Evolutionary conservation across 208 protist genomes (phyloP).

Genomic region (Leishmania aethiopica): DNA sequence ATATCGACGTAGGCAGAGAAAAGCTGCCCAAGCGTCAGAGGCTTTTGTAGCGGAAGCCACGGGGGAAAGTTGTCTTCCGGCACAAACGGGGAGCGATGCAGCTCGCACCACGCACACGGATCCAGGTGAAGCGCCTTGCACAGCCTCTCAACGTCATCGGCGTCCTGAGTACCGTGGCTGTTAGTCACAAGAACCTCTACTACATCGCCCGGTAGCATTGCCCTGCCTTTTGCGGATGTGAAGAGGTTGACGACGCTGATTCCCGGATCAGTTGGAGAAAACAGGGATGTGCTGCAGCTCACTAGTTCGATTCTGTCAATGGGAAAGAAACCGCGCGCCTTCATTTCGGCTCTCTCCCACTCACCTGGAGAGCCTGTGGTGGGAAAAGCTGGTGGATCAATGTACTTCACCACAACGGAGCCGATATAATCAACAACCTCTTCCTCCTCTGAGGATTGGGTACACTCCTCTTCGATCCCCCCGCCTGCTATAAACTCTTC

Average conservation of each 20-base stretch:
- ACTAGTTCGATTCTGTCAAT: constrained; percentile 21
- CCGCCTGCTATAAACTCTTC: constrained; percentile 33
- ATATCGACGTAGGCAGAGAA: constrained; percentile 84
- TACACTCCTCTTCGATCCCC: constrained; percentile 20
- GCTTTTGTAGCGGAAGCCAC: constrained; percentile 71
- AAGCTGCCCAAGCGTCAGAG: constrained; percentile 67
- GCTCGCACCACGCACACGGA: constrained; percentile 58
- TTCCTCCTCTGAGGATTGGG: constrained; percentile 27
- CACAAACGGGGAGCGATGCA: constrained; percentile 83
- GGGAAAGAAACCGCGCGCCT: constrained; percentile 13
- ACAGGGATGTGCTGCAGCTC: constrained; percentile 11
- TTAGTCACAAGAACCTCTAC: constrained; percentile 84
- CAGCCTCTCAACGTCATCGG: constrained; percentile 58
- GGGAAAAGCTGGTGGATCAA: not conserved
- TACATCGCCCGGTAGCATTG: constrained; percentile 61
- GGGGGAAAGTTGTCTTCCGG: constrained; percentile 75
- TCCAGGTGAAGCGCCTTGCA: constrained; percentile 57
- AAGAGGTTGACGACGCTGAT: constrained; percentile 36
- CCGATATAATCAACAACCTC: constrained; percentile 59
- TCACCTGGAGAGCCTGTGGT: not conserved
- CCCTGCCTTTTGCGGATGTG: constrained; percentile 2
- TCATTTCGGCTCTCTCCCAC: constrained; percentile 23
- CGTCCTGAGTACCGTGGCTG: constrained; percentile 8
- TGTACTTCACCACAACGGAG: constrained; percentile 74
- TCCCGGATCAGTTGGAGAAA: constrained; percentile 12